These are phyloP conservation scores for Theileria orientalis DNA, from an alignment of 169 alveolate species.

Conservation along the genomic window DNA sequence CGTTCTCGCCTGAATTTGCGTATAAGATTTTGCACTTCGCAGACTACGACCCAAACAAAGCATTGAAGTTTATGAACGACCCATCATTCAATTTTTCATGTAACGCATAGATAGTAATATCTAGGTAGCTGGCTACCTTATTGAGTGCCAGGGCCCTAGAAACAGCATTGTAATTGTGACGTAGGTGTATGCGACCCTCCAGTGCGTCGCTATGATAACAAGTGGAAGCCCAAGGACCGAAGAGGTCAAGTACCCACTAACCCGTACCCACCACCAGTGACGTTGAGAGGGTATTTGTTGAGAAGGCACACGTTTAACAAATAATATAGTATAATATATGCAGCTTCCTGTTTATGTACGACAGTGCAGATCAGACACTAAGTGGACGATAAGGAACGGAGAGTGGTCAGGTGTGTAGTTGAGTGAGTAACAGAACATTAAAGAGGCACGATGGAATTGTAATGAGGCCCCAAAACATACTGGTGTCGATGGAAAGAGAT, in stretches of 20 bases:
- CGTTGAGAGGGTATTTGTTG: constrained; percentile 70
- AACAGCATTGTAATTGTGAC: too few relatives aligned
- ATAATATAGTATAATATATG: too few relatives aligned
- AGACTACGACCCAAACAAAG: constrained; percentile 82
- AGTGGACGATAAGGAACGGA: too few relatives aligned
- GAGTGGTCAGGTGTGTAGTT: too few relatives aligned
- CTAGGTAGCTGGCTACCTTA: too few relatives aligned
- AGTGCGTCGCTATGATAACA: constrained; percentile 79
- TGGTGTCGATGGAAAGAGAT: constrained; percentile 37
- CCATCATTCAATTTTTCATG: constrained; percentile 77
- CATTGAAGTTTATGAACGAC: constrained; percentile 78
- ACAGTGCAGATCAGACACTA: not conserved
- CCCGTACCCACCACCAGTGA: constrained; percentile 78
- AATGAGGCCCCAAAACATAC: constrained; percentile 53
- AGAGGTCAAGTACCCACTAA: constrained; percentile 78
- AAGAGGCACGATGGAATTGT: constrained; percentile 36
- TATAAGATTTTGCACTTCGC: constrained; percentile 81
- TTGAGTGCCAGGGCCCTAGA: too few relatives aligned
- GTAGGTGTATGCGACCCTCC: constrained; percentile 83
- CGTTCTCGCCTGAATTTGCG: constrained; percentile 86
- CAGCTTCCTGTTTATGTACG: not conserved
- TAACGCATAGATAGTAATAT: too few relatives aligned
- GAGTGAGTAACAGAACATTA: not conserved
- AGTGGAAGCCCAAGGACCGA: constrained; percentile 84
- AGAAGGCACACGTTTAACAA: constrained; percentile 60